phyloP scores from a whole-genome alignment of 202 grass and related monocot genomes.

The Hordeum pubiflorum region DNA sequence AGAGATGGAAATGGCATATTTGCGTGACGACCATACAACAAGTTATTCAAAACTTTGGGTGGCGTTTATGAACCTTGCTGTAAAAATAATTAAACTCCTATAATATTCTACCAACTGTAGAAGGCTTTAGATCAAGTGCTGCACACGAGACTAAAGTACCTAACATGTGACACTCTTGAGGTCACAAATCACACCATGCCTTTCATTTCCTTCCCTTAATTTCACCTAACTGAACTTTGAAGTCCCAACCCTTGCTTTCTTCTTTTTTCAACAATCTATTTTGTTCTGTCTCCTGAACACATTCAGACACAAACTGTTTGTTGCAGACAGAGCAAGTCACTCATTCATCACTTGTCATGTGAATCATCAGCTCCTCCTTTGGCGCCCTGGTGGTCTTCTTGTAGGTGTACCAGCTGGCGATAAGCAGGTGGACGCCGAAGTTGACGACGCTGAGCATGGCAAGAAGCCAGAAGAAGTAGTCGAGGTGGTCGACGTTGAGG shows the following conservation, averaged over 20 bases:
- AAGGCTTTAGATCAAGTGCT: no score
- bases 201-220: no score
- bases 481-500: conserved; percentile 73
- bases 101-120: no score
- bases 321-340: not conserved
- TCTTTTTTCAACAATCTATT: not conserved
- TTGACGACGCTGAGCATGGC: conserved; percentile 60
- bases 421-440: conserved; percentile 57
- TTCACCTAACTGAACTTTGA: not conserved
- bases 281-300: not conserved
- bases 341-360: not conserved
- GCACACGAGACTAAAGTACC: no score
- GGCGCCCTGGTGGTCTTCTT: conserved; percentile 55
- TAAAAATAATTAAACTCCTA: no score
- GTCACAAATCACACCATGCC: not conserved
- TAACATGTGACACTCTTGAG: not conserved
- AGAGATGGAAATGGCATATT: no score
- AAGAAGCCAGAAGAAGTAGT: conserved; percentile 93
- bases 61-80: no score
- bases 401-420: conserved; percentile 74
- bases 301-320: not conserved
- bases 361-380: not conserved
- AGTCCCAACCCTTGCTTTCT: not conserved
- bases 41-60: no score
- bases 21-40: no score